Evolutionary conservation across 225 moss, liverwort and hornwort genomes (phyloP), one percentile per base, ranked within the genome.

Genomic region (Rhytidiadelphus loreus): DNA sequence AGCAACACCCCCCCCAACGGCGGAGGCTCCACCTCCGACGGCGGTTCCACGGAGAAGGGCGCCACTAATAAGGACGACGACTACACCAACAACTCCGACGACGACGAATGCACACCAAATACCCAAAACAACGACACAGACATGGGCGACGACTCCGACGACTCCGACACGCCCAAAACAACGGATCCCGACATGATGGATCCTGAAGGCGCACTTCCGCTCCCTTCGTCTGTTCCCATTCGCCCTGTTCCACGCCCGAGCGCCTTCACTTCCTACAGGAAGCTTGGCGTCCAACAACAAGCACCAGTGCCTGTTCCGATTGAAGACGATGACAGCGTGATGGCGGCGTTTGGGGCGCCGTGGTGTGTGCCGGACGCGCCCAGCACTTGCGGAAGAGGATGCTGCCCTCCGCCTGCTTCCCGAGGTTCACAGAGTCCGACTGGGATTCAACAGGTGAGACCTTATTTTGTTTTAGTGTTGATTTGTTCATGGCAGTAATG

Each of bases 241-340:
- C 95, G 94, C 69, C 96, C 97, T 8, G 88, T 96, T 55, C 86
- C 96, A 7, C 96, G 98, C 23, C 92, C 90, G 39, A 98, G 98
- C 89, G 98, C 98, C 24, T 98, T 98, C 92, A 93, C 92, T 65
- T 93, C 94, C 41, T 98, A 98, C 62, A 91, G 93, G 33, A 96
- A 92, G 80, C 70, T 64, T 20, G 53, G 70, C 35, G 53, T 70
- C 21, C 75, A 55, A 35, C 84, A 84, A 61, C 77, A 83, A 59
- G 41, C 43, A 8, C 80, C 90, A 19, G 50, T 91, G 46, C 87
- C 92, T 39, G 88, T 91, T 55, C 89, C 93, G 20, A 80, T 85
- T 52, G 86, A 87, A 55, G 94, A 96, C 59, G 96, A 98, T 30
- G 95, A 96, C 60, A 58, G 75, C 41, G 89, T 80, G 55, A 81